phyloP scores from a whole-genome alignment of 106 monocot genomes.

The Cymbidium sinense region DNA sequence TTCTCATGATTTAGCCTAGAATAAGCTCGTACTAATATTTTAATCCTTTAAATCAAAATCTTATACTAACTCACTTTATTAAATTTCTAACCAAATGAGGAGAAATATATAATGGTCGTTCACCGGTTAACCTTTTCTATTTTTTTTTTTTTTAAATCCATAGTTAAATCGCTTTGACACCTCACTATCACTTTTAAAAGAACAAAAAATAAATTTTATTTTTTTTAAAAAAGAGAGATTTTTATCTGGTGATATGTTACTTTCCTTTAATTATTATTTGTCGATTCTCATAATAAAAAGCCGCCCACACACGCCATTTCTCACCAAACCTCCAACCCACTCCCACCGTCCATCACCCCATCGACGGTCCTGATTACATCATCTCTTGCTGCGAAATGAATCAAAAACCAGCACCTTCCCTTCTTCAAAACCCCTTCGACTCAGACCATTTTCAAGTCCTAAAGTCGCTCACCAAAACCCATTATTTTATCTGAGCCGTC shows the following conservation, averaged over 20 bases:
- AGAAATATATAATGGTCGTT: background rate
- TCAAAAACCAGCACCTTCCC: background rate
- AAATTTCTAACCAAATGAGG: background rate
- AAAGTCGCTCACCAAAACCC: background rate
- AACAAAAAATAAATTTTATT: background rate
- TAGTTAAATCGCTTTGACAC: background rate
- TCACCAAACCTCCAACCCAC: background rate
- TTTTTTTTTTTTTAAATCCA: no score
- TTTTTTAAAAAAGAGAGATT: background rate
- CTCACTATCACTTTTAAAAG: background rate
- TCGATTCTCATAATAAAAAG: no score
- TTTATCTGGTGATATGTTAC: background rate
- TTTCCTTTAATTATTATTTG: background rate
- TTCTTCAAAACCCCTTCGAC: background rate
- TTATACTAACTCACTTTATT: background rate
- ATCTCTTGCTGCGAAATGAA: background rate
- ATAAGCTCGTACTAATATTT: no score
- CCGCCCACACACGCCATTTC: background rate
- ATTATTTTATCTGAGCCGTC: background rate
- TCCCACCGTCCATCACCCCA: background rate
- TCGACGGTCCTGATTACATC: background rate
- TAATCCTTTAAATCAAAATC: no score
- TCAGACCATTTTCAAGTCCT: background rate
- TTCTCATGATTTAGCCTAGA: no score
- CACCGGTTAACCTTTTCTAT: background rate